phyloP scores from a whole-genome alignment of 1,284 basidiomycete species.

The Coriolopsis trogii region DNA sequence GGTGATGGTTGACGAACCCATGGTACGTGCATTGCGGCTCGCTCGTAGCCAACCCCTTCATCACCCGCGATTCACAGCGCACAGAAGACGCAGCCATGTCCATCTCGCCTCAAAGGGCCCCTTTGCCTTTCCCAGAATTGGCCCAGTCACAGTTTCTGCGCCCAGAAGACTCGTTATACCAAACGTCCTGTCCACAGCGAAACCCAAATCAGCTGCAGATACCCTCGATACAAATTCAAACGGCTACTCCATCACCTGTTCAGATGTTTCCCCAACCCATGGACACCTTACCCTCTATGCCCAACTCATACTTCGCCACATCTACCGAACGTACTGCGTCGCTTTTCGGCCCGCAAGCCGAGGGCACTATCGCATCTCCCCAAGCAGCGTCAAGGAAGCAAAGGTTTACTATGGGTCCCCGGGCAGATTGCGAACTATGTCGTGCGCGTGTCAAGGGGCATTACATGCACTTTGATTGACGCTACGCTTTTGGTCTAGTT shows the following conservation, averaged over 20 bases:
- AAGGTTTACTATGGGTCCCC: constrained; percentile 72
- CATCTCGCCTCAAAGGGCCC: constrained; percentile 9
- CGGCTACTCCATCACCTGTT: constrained; percentile 22
- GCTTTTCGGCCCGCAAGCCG: too few species aligned
- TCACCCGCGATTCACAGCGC: neutral
- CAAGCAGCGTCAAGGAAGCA: constrained; percentile 18
- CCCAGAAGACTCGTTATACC: constrained; percentile 3
- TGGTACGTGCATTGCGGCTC: constrained; percentile 11
- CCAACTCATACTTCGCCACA: neutral
- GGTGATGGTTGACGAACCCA: constrained; percentile 17
- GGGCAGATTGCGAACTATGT: constrained; percentile 73
- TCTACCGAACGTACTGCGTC: too few species aligned
- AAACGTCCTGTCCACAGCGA: constrained; percentile 1
- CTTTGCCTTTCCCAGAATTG: constrained; percentile 3
- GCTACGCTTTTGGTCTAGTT: too few species aligned
- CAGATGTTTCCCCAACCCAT: constrained; percentile 11
- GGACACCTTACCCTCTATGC: neutral
- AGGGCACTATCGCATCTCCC: too few species aligned
- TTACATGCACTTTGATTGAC: constrained; percentile 66
- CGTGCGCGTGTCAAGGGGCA: constrained; percentile 69
- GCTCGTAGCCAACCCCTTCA: neutral
- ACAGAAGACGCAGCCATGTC: constrained; percentile 13
- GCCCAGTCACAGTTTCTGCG: constrained; percentile 5
- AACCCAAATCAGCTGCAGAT: constrained; percentile 19
- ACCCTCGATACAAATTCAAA: constrained; percentile 23